phyloP scores from a whole-genome alignment of 257 asterid species.

The Mitragyna speciosa region DNA sequence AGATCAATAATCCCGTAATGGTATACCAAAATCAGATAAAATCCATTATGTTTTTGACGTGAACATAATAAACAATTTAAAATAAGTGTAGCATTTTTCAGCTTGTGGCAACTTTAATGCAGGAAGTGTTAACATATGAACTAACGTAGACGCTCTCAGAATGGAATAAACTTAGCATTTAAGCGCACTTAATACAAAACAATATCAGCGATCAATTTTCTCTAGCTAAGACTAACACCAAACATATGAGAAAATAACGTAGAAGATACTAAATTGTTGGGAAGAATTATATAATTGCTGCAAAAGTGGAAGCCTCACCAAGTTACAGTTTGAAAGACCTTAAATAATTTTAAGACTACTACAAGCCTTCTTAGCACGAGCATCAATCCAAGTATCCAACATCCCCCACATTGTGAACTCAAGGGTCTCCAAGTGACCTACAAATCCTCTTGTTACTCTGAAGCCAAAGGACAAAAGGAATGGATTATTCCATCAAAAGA shows the following conservation, averaged over 20 bases:
- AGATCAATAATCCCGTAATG: neutral
- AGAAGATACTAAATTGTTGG: neutral
- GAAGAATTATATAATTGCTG: neutral
- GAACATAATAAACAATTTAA: neutral
- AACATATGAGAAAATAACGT: neutral
- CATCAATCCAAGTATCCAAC: neutral
- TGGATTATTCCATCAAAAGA: neutral
- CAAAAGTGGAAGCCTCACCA: neutral
- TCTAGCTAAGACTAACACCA: neutral
- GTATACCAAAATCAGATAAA: neutral
- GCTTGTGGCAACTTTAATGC: neutral
- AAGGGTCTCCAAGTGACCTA: neutral
- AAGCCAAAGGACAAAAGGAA: neutral
- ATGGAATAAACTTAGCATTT: neutral
- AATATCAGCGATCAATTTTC: neutral
- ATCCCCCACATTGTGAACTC: neutral
- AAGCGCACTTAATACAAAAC: neutral
- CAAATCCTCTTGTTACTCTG: neutral
- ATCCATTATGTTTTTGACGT: neutral
- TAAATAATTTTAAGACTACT: neutral
- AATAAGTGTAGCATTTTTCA: neutral
- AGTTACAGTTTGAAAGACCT: neutral
- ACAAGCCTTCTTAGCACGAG: neutral
- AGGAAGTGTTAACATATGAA: neutral
- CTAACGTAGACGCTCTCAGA: too few species aligned